Base-by-base conservation (phyloP, 257 asterid species). In the Solanum verrucosum region DNA sequence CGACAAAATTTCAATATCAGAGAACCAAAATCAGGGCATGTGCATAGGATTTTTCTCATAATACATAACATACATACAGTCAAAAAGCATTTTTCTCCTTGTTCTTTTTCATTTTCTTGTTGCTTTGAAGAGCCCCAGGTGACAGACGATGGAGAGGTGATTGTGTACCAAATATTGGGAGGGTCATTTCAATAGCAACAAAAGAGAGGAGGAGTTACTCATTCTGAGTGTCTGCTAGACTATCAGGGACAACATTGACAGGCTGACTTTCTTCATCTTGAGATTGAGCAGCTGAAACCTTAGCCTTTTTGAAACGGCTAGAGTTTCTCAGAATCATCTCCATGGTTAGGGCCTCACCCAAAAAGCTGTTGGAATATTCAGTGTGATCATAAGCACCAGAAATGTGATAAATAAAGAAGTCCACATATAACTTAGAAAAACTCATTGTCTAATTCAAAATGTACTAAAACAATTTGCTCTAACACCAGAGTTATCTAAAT, bases 271-370 rank as follows among this genome's bases (percentile, higher is more conserved):
- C 95, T 34, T 87, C 33, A 82, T 90, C 91, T 85, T 91, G 93
- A 34, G 35, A 89, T 88, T 95, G 94, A 34, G 95, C 91, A 78
- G 93, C 97, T 4, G 75, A 34, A 86, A 88, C 87, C 96, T 92
- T 94, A 2, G 95, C 96, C 90, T 93, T 93, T 93, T 93, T 93
- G 93, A 91, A 96, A 86, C 94, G 94, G 83, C 89, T 91, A 20
- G 99, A 95, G 91, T 96, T 94, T 93, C 88, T 94, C 25, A 95
- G 90, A 20, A 96, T 91, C 94, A 65, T 85, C 60, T 92, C 93
- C 88, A 96, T 88, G 18, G 92, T 81, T 89, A 94, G 35, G 46
- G 90, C 85, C 73, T 82, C 4, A 40, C 87, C 91, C 21, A 92
- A 87, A 71, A 84, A 67, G 59, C 96, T 95, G 95, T 86, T 85